These are phyloP conservation scores for Pinus taeda DNA, from an alignment of 75 land plant genomes.

Conservation along the genomic window DNA sequence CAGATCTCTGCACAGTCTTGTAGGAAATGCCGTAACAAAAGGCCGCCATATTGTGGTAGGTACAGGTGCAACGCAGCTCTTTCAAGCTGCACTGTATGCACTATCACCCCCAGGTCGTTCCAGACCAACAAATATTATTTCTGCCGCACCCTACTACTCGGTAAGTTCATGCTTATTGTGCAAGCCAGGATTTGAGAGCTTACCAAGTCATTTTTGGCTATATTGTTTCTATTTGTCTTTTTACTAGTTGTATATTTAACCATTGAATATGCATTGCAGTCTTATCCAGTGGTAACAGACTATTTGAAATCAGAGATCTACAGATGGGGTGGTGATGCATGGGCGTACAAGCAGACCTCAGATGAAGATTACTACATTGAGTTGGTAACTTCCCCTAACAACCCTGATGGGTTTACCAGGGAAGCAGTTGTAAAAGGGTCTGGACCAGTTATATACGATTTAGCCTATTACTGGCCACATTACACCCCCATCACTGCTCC, in stretches of 20 bases:
- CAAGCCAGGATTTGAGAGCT: no score
- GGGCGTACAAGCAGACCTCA: conserved; percentile 13
- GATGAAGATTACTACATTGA: conserved; percentile 62
- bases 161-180: no score
- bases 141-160: conserved; percentile 46
- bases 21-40: conserved; percentile 61
- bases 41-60: conserved; percentile 53
- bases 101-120: conserved; percentile 19
- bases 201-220: no score
- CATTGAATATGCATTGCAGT: conserved; percentile 35
- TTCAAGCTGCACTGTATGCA: conserved; percentile 54
- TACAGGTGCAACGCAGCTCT: conserved; percentile 65
- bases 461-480: conserved; percentile 98
- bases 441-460: conserved; percentile 71
- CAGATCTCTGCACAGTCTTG: conserved; percentile 15
- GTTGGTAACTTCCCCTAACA: conserved; percentile 87
- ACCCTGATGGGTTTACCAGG: conserved; percentile 75
- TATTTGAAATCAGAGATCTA: conserved; percentile 64
- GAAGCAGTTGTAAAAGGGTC: conserved; percentile 50
- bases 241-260: conserved; percentile 7
- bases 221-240: conserved; percentile 3
- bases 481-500: conserved; percentile 76
- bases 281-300: conserved; percentile 69
- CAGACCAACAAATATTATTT: conserved; percentile 36
- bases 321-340: conserved; percentile 90